A percentile compares a stretch with the other conserved stretches of the same genome.
These are phyloP conservation scores for Podaxis mareebaensis DNA, from an alignment of 768 basidiomycete genomes.

Conservation along the genomic window DNA sequence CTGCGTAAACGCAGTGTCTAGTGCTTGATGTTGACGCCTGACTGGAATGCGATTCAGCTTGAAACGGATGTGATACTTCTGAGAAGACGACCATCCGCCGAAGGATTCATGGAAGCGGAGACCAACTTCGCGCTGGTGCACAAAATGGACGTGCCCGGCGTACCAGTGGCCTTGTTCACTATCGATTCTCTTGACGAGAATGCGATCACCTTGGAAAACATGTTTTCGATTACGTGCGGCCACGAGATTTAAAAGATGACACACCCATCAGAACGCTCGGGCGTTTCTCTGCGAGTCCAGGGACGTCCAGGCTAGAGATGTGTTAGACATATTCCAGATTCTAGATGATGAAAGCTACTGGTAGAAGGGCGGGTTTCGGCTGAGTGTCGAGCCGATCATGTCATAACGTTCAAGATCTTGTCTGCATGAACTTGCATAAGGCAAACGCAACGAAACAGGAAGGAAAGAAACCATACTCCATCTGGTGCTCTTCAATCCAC, in stretches of 20 bases:
- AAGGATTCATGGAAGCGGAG: slow-evolving; percentile 52
- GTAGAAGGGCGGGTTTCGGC: slow-evolving; percentile 32
- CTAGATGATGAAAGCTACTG: slow-evolving; percentile 32
- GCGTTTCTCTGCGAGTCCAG: slow-evolving; percentile 58
- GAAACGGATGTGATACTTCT: slow-evolving; percentile 53
- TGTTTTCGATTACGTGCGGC: too few relatives aligned
- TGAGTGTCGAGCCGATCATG: slow-evolving; percentile 34
- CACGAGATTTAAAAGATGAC: not conserved
- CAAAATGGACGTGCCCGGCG: slow-evolving; percentile 57
- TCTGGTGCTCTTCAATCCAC: slow-evolving; percentile 54
- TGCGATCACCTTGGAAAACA: slow-evolving; percentile 44
- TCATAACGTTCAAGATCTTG: slow-evolving; percentile 41
- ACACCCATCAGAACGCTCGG: slow-evolving; percentile 58
- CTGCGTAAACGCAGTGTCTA: slow-evolving; percentile 44
- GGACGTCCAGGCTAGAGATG: slow-evolving; percentile 25
- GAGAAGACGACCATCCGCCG: slow-evolving; percentile 30
- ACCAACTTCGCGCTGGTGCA: slow-evolving; percentile 49
- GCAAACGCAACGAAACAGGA: not conserved
- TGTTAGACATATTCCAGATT: not conserved
- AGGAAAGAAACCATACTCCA: slow-evolving; percentile 32
- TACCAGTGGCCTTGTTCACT: slow-evolving; percentile 49
- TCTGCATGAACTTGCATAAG: slow-evolving; percentile 24
- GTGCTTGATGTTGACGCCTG: slow-evolving; percentile 59
- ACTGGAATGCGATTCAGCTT: slow-evolving; percentile 56
- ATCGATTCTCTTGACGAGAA: slow-evolving; percentile 48